Conservation (phyloP, 192 early-diverging fungal genomes). For the Kappamyces sp. region DNA sequence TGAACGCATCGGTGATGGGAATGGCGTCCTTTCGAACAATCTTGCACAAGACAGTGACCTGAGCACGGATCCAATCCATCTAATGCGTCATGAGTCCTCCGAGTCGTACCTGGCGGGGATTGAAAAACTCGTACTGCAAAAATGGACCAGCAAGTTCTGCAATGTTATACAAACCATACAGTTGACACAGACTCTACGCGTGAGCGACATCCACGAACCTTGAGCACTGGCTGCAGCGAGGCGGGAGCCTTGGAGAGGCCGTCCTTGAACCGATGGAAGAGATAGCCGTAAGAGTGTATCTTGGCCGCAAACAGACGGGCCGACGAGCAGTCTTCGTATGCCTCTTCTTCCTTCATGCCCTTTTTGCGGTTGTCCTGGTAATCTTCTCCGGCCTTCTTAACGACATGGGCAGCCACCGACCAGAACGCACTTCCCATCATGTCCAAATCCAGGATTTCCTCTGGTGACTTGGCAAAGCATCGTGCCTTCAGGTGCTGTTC, state of each 20-base stretch:
- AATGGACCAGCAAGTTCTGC: conserved; percentile 78
- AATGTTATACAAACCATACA: conserved; percentile 81
- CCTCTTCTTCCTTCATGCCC: conserved; percentile 68
- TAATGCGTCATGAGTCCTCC: conserved; percentile 29
- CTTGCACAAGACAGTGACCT: conserved; percentile 60
- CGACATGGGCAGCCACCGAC: conserved; percentile 75
- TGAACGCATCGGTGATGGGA: conserved; percentile 81
- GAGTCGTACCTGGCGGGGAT: conserved; percentile 35
- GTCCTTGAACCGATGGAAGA: conserved; percentile 78
- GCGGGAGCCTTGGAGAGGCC: conserved; percentile 63
- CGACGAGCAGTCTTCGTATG: conserved; percentile 85
- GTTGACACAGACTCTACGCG: conserved; percentile 56
- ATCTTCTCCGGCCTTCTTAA: conserved; percentile 72
- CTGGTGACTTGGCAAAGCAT: conserved; percentile 44
- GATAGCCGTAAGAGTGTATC: conserved; percentile 74
- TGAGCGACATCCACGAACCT: too few relatives aligned
- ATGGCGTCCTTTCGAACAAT: conserved; percentile 75
- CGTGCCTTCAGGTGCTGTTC: conserved; percentile 30
- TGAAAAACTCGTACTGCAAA: conserved; percentile 80
- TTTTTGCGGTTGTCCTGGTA: conserved; percentile 61
- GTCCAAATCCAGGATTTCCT: conserved; percentile 50
- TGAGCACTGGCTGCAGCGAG: conserved; percentile 53
- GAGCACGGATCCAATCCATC: conserved; percentile 60
- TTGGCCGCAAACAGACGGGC: conserved; percentile 75
- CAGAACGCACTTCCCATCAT: conserved; percentile 73